phyloP scores from a whole-genome alignment of 139 green algal genomes.

The Prasinococcaceae sp. region DNA sequence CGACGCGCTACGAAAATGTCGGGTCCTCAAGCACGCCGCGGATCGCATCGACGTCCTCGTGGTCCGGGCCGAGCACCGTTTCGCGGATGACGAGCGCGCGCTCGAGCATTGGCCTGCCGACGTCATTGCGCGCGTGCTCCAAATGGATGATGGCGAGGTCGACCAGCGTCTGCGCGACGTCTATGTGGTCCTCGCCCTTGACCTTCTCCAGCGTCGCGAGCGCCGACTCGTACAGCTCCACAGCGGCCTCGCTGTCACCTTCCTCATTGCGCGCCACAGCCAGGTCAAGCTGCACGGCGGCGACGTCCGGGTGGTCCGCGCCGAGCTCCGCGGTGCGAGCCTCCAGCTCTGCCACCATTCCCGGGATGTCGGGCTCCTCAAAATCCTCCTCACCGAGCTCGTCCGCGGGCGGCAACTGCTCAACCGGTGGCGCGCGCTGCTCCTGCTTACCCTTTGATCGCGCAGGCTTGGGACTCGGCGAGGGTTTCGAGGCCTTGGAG shows the following conservation, averaged over 20 bases:
- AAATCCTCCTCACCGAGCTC: too few species aligned
- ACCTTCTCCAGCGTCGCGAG: constrained; percentile 58
- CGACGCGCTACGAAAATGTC: too few species aligned
- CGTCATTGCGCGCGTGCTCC: constrained; percentile 57
- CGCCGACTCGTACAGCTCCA: constrained; percentile 71
- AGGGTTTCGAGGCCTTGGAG: too few species aligned
- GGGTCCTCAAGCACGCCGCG: constrained; percentile 63
- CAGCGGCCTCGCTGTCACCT: constrained; percentile 28
- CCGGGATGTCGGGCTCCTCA: too few species aligned
- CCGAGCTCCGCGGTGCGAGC: constrained; percentile 21
- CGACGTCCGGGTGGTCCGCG: constrained; percentile 44
- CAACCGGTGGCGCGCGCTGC: too few species aligned
- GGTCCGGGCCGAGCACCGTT: constrained; percentile 54
- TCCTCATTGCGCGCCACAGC: constrained; percentile 64
- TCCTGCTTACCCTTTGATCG: too few species aligned
- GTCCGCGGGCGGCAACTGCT: too few species aligned
- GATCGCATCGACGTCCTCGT: constrained; percentile 83
- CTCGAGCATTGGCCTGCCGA: constrained; percentile 63
- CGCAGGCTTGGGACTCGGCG: too few species aligned
- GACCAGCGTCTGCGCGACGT: constrained; percentile 80
- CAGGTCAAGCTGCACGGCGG: constrained; percentile 57
- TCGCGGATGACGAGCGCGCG: constrained; percentile 66
- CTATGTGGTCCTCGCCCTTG: constrained; percentile 45
- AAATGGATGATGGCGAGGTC: constrained; percentile 81
- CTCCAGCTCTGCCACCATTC: constrained; percentile 7